Evolutionary conservation across 2,329 filamentous ascomycete genomes (phyloP).

Genomic region (Cryphonectria nitschkei): DNA sequence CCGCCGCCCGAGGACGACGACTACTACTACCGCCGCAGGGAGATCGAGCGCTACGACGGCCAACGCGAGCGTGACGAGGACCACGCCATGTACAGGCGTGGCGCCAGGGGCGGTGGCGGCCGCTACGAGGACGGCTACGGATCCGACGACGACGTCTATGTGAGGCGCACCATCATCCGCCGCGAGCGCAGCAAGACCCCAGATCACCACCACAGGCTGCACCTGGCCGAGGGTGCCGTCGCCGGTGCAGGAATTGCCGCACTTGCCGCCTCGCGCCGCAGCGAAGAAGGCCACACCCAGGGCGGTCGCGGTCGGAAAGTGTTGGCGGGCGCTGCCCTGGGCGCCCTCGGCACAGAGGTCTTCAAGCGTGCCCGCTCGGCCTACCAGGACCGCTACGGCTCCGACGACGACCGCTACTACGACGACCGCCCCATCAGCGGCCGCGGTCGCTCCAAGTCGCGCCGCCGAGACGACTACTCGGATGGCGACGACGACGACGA

Average conservation of each 20-base stretch:
- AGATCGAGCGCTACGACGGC: conserved; percentile 45
- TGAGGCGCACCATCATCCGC: conserved; percentile 50
- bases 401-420: conserved; percentile 42
- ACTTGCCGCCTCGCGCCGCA: conserved; percentile 59
- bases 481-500: conserved; percentile 19
- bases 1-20: conserved; percentile 47
- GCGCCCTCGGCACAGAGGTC: conserved; percentile 65
- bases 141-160: conserved; percentile 47
- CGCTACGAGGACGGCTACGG: conserved; percentile 41
- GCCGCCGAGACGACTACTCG: conserved; percentile 29
- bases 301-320: conserved; percentile 62
- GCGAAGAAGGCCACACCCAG: conserved; percentile 45
- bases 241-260: conserved; percentile 66
- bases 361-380: conserved; percentile 63
- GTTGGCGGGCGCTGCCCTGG: conserved; percentile 63
- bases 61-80: conserved; percentile 41
- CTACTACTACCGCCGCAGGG: conserved; percentile 55
- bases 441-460: conserved; percentile 41
- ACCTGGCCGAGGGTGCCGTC: conserved; percentile 66
- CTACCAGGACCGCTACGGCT: conserved; percentile 57
- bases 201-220: conserved; percentile 58
- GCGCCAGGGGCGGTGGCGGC: conserved; percentile 44
- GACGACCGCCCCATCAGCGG: conserved; percentile 40
- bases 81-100: conserved; percentile 38
- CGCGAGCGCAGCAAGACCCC: conserved; percentile 56